phyloP scores from a whole-genome alignment of 257 asterid species.

The Echites panduratus region DNA sequence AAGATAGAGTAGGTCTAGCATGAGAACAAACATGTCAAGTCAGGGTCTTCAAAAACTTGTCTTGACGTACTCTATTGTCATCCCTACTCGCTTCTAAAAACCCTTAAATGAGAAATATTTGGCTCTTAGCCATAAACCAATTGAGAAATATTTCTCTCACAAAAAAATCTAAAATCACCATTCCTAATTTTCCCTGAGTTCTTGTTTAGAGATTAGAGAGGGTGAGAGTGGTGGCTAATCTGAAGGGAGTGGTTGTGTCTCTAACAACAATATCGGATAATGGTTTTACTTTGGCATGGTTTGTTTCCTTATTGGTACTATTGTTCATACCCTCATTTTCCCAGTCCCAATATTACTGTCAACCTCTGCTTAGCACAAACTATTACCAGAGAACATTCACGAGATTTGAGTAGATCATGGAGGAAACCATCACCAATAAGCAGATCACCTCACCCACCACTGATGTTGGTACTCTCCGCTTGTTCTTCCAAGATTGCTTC shows the following conservation, averaged over 20 bases:
- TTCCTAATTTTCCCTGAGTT: neutral
- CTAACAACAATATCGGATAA: neutral
- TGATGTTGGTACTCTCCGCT: slow-evolving; percentile 90
- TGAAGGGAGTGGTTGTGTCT: neutral
- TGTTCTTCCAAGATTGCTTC: slow-evolving; percentile 93
- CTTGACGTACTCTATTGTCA: no score
- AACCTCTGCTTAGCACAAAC: slow-evolving; percentile 30
- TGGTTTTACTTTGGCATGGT: slow-evolving; percentile 26
- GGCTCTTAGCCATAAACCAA: no score
- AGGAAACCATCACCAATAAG: slow-evolving; percentile 66
- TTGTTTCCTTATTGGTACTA: slow-evolving; percentile 6
- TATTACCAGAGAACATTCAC: slow-evolving; percentile 62
- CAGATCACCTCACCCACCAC: slow-evolving; percentile 94
- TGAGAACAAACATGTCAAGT: no score
- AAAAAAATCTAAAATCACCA: no score
- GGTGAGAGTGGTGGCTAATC: neutral
- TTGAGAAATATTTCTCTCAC: no score
- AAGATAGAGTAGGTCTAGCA: no score
- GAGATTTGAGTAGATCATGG: slow-evolving; percentile 60
- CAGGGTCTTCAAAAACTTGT: no score
- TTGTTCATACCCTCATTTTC: slow-evolving; percentile 21
- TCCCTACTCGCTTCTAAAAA: no score
- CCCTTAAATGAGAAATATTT: no score
- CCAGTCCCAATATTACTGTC: slow-evolving; percentile 5
- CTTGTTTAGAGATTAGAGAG: neutral